Conservation (phyloP, 352 stramenopile genomes). For the Phytophthora nicotianae region DNA sequence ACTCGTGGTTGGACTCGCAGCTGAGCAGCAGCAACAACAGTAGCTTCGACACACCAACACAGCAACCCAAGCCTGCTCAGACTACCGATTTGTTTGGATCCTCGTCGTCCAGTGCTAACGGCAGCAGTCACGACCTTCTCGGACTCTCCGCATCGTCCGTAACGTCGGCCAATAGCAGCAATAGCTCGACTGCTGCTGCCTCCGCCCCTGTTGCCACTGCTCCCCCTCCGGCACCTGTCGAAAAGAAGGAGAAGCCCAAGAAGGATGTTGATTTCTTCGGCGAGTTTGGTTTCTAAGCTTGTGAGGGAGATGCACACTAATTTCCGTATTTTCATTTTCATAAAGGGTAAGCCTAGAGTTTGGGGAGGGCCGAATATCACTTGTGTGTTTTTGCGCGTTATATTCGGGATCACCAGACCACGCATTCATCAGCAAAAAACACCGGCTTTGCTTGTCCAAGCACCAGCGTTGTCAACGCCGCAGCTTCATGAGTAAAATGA, state of each 20-base stretch:
- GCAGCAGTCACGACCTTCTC: constrained; percentile 34
- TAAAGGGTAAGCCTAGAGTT: constrained; percentile 30
- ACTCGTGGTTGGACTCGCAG: constrained; percentile 73
- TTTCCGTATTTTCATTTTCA: constrained; percentile 18
- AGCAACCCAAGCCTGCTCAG: constrained; percentile 37
- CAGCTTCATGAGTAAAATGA: neutral
- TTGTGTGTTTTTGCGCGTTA: constrained; percentile 20
- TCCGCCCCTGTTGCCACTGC: constrained; percentile 24
- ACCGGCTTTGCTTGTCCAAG: neutral
- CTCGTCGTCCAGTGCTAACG: constrained; percentile 41
- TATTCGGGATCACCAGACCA: too few relatives aligned
- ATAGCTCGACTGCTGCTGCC: constrained; percentile 26
- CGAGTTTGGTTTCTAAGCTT: constrained; percentile 78
- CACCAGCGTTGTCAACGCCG: neutral
- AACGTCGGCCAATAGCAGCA: constrained; percentile 25
- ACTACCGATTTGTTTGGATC: constrained; percentile 56
- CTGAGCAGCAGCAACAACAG: constrained; percentile 33
- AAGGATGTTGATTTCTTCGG: constrained; percentile 88
- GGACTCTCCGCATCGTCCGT: constrained; percentile 29
- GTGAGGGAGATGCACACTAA: constrained; percentile 5
- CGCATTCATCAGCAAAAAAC: neutral
- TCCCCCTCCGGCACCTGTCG: constrained; percentile 39
- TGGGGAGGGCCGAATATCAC: constrained; percentile 20
- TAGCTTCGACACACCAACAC: constrained; percentile 24
- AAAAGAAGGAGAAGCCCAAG: constrained; percentile 49